Conservation (phyloP, 805 yeast genomes). For the Candida corydali region DNA sequence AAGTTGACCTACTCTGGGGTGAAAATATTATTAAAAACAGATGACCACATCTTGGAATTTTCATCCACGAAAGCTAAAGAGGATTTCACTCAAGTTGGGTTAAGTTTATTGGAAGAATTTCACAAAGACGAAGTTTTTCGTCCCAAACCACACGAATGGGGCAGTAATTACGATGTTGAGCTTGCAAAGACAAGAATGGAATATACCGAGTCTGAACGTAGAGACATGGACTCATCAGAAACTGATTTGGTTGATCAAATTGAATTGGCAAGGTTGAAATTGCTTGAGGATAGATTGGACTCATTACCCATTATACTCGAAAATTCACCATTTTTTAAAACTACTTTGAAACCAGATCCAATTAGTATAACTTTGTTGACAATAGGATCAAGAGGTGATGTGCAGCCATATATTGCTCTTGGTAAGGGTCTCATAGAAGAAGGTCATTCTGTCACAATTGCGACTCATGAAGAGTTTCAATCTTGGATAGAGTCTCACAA, state of each 20-base stretch:
- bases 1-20: constrained; percentile 67
- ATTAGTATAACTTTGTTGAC: constrained; percentile 69
- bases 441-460: constrained; percentile 82
- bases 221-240: constrained; percentile 1
- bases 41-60: constrained; percentile 75
- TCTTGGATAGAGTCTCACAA: constrained; percentile 70
- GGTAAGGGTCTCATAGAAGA: constrained; percentile 73
- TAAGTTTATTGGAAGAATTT: constrained; percentile 46
- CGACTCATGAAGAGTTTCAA: constrained; percentile 79
- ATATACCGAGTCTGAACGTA: constrained; percentile 4
- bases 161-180: constrained; percentile 16
- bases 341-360: constrained; percentile 50
- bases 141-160: constrained; percentile 23
- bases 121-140: constrained; percentile 22
- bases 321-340: constrained; percentile 53
- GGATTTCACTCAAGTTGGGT: constrained; percentile 59
- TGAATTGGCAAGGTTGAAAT: constrained; percentile 56
- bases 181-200: constrained; percentile 13
- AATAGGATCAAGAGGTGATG: constrained; percentile 95
- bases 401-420: constrained; percentile 92
- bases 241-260: constrained; percentile 21
- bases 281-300: constrained; percentile 64
- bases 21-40: constrained; percentile 64
- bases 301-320: constrained; percentile 65
- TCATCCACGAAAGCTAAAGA: constrained; percentile 60